Conservation (phyloP, 2,329 filamentous ascomycete genomes). For the Whalleya microplaca region DNA sequence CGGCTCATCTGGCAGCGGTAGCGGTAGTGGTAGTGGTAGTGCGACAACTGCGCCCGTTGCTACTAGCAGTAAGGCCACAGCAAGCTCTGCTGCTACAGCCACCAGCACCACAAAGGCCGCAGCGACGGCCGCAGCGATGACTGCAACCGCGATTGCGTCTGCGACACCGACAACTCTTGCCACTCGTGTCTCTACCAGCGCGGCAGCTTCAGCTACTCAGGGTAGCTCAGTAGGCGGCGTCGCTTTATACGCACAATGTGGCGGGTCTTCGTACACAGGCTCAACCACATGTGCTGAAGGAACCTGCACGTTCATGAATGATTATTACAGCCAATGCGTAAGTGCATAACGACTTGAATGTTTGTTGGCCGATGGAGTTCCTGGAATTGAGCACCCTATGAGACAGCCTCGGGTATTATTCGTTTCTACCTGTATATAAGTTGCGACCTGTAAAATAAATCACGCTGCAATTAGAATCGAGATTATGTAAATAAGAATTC, state of each 20-base stretch:
- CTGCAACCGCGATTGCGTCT: no score
- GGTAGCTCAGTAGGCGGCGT: slow-evolving; percentile 6
- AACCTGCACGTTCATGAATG: slow-evolving; percentile 22
- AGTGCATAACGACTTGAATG: neutral
- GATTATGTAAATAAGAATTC: no score
- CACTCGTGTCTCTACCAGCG: slow-evolving; percentile 5
- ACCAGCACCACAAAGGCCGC: neutral
- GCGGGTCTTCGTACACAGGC: slow-evolving; percentile 18
- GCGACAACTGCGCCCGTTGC: no score
- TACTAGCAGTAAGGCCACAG: no score
- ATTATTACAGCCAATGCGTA: slow-evolving; percentile 27
- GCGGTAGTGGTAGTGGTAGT: neutral
- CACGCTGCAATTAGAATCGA: no score
- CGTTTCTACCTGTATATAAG: no score
- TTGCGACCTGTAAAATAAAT: no score
- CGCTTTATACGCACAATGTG: slow-evolving; percentile 19
- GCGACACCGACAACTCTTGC: slow-evolving; percentile 11
- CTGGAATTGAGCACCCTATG: no score
- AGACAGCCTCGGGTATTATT: no score
- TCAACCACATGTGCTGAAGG: slow-evolving; percentile 24
- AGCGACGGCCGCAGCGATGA: neutral
- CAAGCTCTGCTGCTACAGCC: neutral
- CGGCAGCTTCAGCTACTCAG: neutral
- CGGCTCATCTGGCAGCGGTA: neutral
- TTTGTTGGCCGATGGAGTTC: no score